Base-by-base conservation (phyloP, 2,329 filamentous ascomycete genomes). In the Fusarium beomiforme region DNA sequence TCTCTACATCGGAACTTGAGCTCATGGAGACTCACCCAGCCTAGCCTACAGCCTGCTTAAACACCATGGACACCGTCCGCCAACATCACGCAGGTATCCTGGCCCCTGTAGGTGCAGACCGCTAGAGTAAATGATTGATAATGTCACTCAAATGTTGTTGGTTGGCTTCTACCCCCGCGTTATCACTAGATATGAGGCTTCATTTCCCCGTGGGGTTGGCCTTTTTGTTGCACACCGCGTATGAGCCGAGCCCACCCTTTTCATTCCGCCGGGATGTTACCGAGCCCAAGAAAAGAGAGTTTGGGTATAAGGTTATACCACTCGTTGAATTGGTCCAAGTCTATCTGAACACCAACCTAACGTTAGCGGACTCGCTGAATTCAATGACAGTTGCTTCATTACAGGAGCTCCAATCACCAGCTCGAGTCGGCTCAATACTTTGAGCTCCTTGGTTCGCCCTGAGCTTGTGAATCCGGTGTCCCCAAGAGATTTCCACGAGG, bases 181-280 rank as follows among this genome's bases (percentile, higher is more conserved):
- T 63, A 39, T 42, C n/a, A n/a, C n/a, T n/a, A 53, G 46, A 44
- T 50, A 43, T 56, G 51, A 70, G 55, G 55, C 67, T 70, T 70
- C 65, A 57, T 71, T 71, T 71, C 69, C 69, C 69, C 69, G 57
- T 65, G 69, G 69, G 69, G 68, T 58, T 62, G n/a, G 12, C n/a
- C 17, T 50, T 47, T 50, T 50, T 31, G 13, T 39, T 31, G 37
- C 49, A 54, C 54, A 63, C 67, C 33, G 47, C 42, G 57, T 53
- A 33, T 71, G 70, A 71, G 68, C 68, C 68, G 68, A 70, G 41
- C 68, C 68, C 69, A 71, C 60, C 68, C 42, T 65, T 68, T 65
- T 53, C 51, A 42, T 29, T 49, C 46, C 65, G 33, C 55, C 68
- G 46, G 64, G 42, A 60, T 59, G 53, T 54, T 69, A 46, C 64